Evolutionary conservation across 768 basidiomycete species (phyloP).

Genomic region (Megacollybia marginata): DNA sequence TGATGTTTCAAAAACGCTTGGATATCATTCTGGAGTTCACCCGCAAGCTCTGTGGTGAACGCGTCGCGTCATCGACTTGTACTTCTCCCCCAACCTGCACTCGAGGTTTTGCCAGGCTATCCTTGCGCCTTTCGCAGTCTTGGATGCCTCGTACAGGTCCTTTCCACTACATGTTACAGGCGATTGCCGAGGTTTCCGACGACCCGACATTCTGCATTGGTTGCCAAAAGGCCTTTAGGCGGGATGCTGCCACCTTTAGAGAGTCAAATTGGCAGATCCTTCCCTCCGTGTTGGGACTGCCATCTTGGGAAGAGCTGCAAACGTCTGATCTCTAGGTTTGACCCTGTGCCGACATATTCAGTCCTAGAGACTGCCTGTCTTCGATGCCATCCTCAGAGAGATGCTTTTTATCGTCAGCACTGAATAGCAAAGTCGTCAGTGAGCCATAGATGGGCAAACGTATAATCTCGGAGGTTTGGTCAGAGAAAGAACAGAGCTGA

Average conservation of each 20-base stretch:
- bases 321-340: constrained; percentile 17
- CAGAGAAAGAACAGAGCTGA: too few species aligned
- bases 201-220: constrained; percentile 33
- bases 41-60: constrained; percentile 30
- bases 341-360: too few species aligned
- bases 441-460: too few species aligned
- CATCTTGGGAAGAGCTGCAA: constrained; percentile 37
- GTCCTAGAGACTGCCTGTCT: too few species aligned
- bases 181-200: constrained; percentile 27
- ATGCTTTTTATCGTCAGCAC: too few species aligned
- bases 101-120: constrained; percentile 34
- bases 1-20: constrained; percentile 51
- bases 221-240: constrained; percentile 36
- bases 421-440: too few species aligned
- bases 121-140: constrained; percentile 34
- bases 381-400: too few species aligned
- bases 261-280: constrained; percentile 39
- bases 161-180: constrained; percentile 46
- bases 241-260: constrained; percentile 31
- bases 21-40: constrained; percentile 41
- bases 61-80: constrained; percentile 22
- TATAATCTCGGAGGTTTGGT: too few species aligned
- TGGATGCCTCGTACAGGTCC: constrained; percentile 47
- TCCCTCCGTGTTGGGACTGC: constrained; percentile 36
- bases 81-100: constrained; percentile 22